Base-by-base conservation (phyloP, 2,329 filamentous ascomycete species). In the Sclerotinia minor region DNA sequence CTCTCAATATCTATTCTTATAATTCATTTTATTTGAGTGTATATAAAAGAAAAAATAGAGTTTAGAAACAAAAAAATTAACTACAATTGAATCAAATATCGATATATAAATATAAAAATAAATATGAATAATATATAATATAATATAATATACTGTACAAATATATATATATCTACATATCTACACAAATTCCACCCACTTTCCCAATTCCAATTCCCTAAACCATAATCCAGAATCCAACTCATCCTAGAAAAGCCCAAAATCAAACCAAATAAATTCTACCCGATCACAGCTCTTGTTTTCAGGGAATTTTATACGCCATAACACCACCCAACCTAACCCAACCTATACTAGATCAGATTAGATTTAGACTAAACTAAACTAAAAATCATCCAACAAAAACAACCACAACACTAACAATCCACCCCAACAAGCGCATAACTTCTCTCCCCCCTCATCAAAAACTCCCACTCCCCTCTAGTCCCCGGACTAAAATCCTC, bases 401-500 rank as follows among this genome's bases (percentile, higher is more conserved):
- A 21, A 50, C 17, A 4, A 50, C 9, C 49, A 69, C n/a, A 55
- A 26, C 21, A 60, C 41, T 77, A 83, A 72, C 80, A 86, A 53
- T 80, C 85, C 77, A 84, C 83, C 21, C 88, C 82, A 4, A 80
- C 80, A 3, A 79, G 72, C 79, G 80, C 21, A 78, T 78, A 8
- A 55, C 78, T 79, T 19, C 83, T 80, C 59, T 78, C 79, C 3
- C 83, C 82, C 0, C 73, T 72, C 78, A 87, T 85, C 71, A 89
- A 76, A 73, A 86, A 85, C 0, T 85, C 84, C 87, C 87, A 89
- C 76, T 89, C 87, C 6, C 84, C 84, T 52, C 84, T 80, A 11
- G 87, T 89, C 32, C 85, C 82, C 7, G 87, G 87, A 61, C 85
- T 87, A 67, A 89, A 85, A 73, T 89, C 87, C 26, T 87, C 85